A percentile compares a stretch with the other conserved stretches of the same genome.
phyloP scores from a whole-genome alignment of 2,329 filamentous ascomycete genomes.

The Aspergillus brunneoviolaceus region DNA sequence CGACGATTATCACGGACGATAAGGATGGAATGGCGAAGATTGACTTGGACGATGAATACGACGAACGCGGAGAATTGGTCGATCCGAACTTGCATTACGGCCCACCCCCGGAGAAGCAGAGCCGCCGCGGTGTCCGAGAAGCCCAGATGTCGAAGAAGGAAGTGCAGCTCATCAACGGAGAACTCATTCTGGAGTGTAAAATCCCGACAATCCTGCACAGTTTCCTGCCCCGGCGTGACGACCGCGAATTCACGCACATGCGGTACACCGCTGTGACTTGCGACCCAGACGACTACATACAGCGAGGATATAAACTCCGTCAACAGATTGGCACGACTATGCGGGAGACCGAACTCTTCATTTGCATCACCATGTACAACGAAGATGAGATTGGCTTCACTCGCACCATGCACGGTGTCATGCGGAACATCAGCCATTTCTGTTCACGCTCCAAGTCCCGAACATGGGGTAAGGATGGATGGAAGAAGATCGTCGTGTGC shows the following conservation, averaged over 20 bases:
- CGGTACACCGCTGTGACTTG: slow-evolving; percentile 98
- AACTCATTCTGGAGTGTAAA: slow-evolving; percentile 97
- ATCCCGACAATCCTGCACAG: slow-evolving; percentile 98
- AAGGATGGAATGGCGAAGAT: slow-evolving; percentile 44
- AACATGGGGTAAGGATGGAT: slow-evolving; percentile 94
- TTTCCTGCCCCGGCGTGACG: slow-evolving; percentile 88
- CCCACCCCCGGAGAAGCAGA: slow-evolving; percentile 81
- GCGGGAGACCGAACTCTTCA: slow-evolving; percentile 91
- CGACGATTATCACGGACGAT: slow-evolving; percentile 58
- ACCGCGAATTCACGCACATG: slow-evolving; percentile 98
- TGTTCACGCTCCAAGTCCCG: slow-evolving; percentile 88
- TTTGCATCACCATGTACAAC: slow-evolving; percentile 99
- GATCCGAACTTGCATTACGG: slow-evolving; percentile 70
- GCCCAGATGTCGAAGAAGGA: slow-evolving; percentile 91
- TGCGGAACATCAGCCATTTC: slow-evolving; percentile 97
- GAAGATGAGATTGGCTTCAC: slow-evolving; percentile 97
- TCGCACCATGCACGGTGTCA: slow-evolving; percentile 95
- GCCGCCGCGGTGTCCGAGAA: slow-evolving; percentile 78
- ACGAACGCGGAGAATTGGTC: slow-evolving; percentile 55
- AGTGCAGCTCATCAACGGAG: slow-evolving; percentile 93
- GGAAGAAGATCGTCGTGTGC: slow-evolving; percentile 99
- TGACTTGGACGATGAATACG: slow-evolving; percentile 48
- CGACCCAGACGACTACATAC: slow-evolving; percentile 90
- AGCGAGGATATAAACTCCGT: slow-evolving; percentile 84
- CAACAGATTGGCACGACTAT: slow-evolving; percentile 82